Base-by-base conservation (phyloP, 1,284 basidiomycete genomes). In the Tausonia pullulans region DNA sequence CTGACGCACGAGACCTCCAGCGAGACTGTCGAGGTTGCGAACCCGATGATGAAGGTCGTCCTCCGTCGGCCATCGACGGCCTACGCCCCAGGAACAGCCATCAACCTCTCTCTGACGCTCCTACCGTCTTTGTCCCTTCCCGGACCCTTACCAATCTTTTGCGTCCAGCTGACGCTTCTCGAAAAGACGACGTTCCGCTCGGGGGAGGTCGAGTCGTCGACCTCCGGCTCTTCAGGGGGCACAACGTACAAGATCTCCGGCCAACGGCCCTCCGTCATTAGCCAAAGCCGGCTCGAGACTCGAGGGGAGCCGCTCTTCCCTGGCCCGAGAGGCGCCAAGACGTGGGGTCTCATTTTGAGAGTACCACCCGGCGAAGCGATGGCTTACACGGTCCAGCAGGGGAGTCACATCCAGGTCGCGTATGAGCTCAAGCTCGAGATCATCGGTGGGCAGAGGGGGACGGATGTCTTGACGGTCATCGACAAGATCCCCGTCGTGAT, bases 121-220 rank as follows among this genome's bases (percentile, higher is more conserved):
- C 27, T 27, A 27, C 27, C 27, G 1, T 27, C 27, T 27, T 27
- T 27, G 44, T n/a, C 57, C 3, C 39, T 14, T 3, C 44, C 50
- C 7, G 5, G 10, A 3, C 50, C 60, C 3, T 3, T 62, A 3
- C 14, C 43, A 8, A 40, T 65, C 11, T 55, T 45, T 16, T 7
- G 39, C 43, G 61, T 65, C 59, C 63, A 61, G 48, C 54, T 65
- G 2, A 50, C 63, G 10, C 63, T 65, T 11, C 7, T 61, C 41
- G 63, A 65, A 16, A 60, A 41, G 7, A n/a, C 59, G 5, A 56
- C 58, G 7, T 61, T 61, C 44, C 40, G 52, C 1, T 61, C 59
- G n/a, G 43, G 48, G 7, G 54, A 56, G 41, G 40, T 52, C 43
- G 62, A 58, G 10, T 52, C 53, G 40, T 48, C 55, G 27, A 27